A percentile compares a stretch with the other conserved stretches of the same genome.
phyloP scores from a whole-genome alignment of 2,329 filamentous ascomycete species.

The Rutstroemia sydowiana region DNA sequence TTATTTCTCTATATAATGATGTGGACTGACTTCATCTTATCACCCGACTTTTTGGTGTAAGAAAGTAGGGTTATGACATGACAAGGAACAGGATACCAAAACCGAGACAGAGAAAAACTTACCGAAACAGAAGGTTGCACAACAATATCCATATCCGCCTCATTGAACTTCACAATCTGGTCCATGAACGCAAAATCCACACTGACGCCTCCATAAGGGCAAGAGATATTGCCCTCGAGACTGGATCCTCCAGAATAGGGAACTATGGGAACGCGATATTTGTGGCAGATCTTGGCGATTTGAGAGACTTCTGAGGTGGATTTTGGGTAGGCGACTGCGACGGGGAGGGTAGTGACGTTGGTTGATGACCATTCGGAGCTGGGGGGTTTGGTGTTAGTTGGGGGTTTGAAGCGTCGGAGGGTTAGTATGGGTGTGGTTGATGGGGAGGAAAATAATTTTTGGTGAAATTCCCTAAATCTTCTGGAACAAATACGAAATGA shows the following conservation, averaged over 20 bases:
- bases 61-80: too few species aligned
- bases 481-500: too few species aligned
- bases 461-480: too few species aligned
- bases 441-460: too few species aligned
- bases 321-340: constrained; percentile 56
- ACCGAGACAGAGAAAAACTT: too few species aligned
- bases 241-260: constrained; percentile 5
- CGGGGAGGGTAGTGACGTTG: constrained; percentile 50
- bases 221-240: constrained; percentile 75
- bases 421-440: too few species aligned
- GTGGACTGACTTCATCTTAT: too few species aligned
- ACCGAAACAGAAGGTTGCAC: constrained; percentile 91
- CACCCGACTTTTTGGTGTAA: constrained; percentile 60
- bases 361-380: constrained; percentile 54
- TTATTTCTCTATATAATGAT: too few species aligned
- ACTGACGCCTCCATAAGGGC: constrained; percentile 76
- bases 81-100: too few species aligned
- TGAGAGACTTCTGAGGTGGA: constrained; percentile 52
- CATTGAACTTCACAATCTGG: constrained; percentile 67
- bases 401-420: too few species aligned
- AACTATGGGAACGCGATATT: constrained; percentile 65
- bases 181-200: constrained; percentile 88
- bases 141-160: constrained; percentile 88
- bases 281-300: constrained; percentile 64
- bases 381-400: too few species aligned